Evolutionary conservation across 2,329 filamentous ascomycete genomes (phyloP).

Genomic region (Penicillium palitans): DNA sequence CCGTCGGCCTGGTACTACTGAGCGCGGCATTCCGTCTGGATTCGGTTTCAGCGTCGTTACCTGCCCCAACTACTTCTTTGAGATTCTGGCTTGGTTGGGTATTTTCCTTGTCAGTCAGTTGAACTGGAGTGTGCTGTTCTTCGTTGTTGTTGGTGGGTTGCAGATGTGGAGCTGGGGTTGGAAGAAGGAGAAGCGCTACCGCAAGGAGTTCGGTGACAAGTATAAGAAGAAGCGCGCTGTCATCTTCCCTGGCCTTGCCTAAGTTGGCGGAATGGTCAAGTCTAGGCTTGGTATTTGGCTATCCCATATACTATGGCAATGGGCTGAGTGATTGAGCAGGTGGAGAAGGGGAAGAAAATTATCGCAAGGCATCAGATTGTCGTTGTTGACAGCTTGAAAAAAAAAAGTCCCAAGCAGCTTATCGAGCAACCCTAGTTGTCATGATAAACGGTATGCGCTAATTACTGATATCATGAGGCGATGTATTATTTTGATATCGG

Average conservation of each 20-base stretch:
- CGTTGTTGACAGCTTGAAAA: not conserved
- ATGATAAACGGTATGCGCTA: constrained; percentile 9
- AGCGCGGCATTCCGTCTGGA: constrained; percentile 83
- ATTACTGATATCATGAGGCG: not conserved
- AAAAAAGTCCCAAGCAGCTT: not conserved
- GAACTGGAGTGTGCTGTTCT: constrained; percentile 74
- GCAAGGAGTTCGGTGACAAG: constrained; percentile 85
- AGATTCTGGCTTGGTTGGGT: constrained; percentile 81
- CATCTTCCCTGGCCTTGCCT: constrained; percentile 78
- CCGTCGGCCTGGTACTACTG: constrained; percentile 75
- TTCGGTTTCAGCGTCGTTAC: constrained; percentile 85
- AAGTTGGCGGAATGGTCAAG: constrained; percentile 24
- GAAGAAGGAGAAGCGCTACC: constrained; percentile 89
- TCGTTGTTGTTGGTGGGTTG: constrained; percentile 68
- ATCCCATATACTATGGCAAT: not conserved
- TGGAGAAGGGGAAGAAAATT: not conserved
- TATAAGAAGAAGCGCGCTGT: constrained; percentile 93
- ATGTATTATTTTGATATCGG: constrained; percentile 11
- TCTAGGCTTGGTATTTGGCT: not conserved
- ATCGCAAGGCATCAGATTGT: not conserved
- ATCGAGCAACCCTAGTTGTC: not conserved
- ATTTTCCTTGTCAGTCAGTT: constrained; percentile 73
- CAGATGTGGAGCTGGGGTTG: constrained; percentile 88
- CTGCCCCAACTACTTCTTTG: constrained; percentile 97
- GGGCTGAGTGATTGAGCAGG: not conserved